Percentiles rank a stretch among this genome's conserved stretches.
phyloP scores from a whole-genome alignment of 2,329 filamentous ascomycete genomes.

The Curvularia spicifera region DNA sequence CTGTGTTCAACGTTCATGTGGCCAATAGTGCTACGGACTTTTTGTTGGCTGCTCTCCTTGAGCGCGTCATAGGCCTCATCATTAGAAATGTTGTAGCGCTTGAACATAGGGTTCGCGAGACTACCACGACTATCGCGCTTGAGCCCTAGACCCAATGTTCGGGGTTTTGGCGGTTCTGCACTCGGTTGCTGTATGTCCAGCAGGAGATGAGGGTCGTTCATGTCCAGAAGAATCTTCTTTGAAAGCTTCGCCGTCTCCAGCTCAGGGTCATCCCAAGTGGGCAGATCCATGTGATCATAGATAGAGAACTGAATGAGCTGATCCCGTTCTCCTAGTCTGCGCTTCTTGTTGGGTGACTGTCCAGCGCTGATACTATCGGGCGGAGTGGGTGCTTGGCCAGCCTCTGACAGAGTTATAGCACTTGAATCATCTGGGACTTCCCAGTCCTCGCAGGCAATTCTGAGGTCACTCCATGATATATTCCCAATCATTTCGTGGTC shows the following conservation, averaged over 20 bases:
- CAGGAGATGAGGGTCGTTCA: constrained; percentile 86
- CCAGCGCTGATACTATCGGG: constrained; percentile 40
- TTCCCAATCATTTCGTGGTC: constrained; percentile 74
- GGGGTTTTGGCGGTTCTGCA: constrained; percentile 65
- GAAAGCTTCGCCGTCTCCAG: constrained; percentile 73
- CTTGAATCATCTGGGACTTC: constrained; percentile 58
- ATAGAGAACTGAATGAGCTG: constrained; percentile 41
- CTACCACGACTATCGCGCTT: constrained; percentile 73
- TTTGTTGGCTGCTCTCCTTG: constrained; percentile 96
- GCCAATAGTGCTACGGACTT: constrained; percentile 88
- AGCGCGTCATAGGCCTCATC: constrained; percentile 94
- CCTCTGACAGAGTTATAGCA: constrained; percentile 40
- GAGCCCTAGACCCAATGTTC: constrained; percentile 58
- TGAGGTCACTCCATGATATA: constrained; percentile 78
- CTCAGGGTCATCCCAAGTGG: constrained; percentile 82
- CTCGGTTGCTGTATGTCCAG: constrained; percentile 77
- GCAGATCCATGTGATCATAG: constrained; percentile 51
- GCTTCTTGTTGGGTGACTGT: constrained; percentile 64
- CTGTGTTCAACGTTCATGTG: constrained; percentile 94
- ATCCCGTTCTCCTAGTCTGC: constrained; percentile 56
- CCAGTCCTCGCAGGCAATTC: constrained; percentile 88
- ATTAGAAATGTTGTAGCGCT: constrained; percentile 94
- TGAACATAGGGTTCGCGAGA: constrained; percentile 73
- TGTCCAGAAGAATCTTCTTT: constrained; percentile 80
- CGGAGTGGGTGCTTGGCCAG: constrained; percentile 34